A percentile compares a stretch with the other conserved stretches of the same genome.
These are phyloP conservation scores for Penicillium riverlandense DNA, from an alignment of 495 filamentous ascomycete species.

Conservation along the genomic window DNA sequence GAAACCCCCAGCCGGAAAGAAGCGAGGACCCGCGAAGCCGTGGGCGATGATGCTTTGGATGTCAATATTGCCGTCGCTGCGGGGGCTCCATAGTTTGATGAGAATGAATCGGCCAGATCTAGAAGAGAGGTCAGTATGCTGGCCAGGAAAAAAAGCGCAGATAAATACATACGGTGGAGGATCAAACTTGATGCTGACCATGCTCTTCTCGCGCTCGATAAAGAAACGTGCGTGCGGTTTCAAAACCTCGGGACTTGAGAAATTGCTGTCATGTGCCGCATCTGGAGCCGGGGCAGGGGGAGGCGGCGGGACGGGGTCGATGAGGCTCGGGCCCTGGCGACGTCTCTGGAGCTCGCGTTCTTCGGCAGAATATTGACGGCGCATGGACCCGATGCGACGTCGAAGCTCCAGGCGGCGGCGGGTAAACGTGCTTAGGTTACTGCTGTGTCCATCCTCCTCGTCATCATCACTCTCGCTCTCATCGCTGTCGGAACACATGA, in stretches of 20 bases:
- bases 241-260: constrained; percentile 44
- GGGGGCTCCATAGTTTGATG: constrained; percentile 79
- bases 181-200: constrained; percentile 81
- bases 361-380: constrained; percentile 9
- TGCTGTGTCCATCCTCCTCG: constrained; percentile 4
- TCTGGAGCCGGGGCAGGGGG: constrained; percentile 6
- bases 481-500: constrained; percentile 43
- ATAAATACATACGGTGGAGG: constrained; percentile 64
- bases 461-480: constrained; percentile 43
- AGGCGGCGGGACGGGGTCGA: constrained; percentile 17
- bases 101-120: constrained; percentile 69
- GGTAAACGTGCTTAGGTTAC: constrained; percentile 10
- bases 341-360: constrained; percentile 10
- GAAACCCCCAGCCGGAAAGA: constrained; percentile 45
- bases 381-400: constrained; percentile 17
- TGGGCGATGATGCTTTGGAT: constrained; percentile 74
- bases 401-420: constrained; percentile 25
- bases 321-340: constrained; percentile 18
- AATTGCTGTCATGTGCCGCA: constrained; percentile 6
- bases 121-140: constrained; percentile 3
- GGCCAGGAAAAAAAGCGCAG: neutral
- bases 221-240: constrained; percentile 70
- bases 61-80: constrained; percentile 63
- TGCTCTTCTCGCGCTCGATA: constrained; percentile 72
- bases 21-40: constrained; percentile 77